Percentiles rank a stretch among this genome's conserved stretches.
Conservation (phyloP, 106 monocot species). For the Narthecium ossifragum region DNA sequence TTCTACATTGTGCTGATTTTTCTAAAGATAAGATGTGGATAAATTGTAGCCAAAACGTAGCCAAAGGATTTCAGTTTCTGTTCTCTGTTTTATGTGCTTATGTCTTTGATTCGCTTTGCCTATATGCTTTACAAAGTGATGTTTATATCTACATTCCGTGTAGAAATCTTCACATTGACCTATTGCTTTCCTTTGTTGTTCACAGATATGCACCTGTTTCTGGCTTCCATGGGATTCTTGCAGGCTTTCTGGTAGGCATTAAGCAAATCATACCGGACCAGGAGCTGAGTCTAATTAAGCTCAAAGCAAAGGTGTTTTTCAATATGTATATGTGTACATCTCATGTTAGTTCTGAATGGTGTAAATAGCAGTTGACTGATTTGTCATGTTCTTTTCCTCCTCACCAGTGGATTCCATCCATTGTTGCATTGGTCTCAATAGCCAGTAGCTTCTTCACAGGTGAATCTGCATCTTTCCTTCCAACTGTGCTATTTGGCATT, state of each 20-base stretch:
- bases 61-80: too few species aligned
- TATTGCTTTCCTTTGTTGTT: background rate
- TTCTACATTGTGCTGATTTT: too few species aligned
- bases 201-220: conserved; percentile 77
- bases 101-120: too few species aligned
- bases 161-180: too few species aligned
- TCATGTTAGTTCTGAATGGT: too few species aligned
- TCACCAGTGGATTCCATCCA: conserved; percentile 88
- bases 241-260: conserved; percentile 81
- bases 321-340: too few species aligned
- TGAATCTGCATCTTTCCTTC: conserved; percentile 53
- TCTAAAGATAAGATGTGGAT: too few species aligned
- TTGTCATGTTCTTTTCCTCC: background rate
- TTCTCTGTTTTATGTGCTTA: too few species aligned
- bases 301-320: conserved; percentile 65
- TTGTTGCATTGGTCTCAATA: conserved; percentile 46
- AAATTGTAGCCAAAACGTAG: too few species aligned
- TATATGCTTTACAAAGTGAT: too few species aligned
- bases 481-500: conserved; percentile 77
- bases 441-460: conserved; percentile 51
- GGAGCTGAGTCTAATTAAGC: conserved; percentile 54
- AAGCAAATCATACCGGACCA: conserved; percentile 95
- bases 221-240: conserved; percentile 83
- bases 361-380: too few species aligned
- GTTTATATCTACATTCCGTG: too few species aligned